phyloP scores from a whole-genome alignment of 1,139 yeast genomes.

The Sugiyamaella xylanicola region DNA sequence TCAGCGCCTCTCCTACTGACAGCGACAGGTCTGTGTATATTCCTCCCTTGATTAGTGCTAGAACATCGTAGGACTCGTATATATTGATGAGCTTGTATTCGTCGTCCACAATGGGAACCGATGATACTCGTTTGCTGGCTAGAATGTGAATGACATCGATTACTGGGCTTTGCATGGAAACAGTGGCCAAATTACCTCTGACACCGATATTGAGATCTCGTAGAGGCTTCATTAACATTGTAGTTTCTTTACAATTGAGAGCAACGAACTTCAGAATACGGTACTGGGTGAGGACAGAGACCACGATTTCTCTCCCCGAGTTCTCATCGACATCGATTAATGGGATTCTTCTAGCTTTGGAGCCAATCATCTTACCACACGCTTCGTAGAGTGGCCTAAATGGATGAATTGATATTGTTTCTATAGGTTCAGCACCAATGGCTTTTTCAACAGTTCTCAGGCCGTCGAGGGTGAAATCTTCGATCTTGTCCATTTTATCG shows the following conservation, averaged over 20 bases:
- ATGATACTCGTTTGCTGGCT: conserved; percentile 77
- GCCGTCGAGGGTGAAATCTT: conserved; percentile 82
- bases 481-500: conserved; percentile 86
- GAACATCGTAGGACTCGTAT: conserved; percentile 93
- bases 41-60: conserved; percentile 92
- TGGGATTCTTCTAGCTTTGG: conserved; percentile 92
- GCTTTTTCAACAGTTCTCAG: conserved; percentile 79
- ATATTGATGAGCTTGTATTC: conserved; percentile 76
- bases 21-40: conserved; percentile 87
- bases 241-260: conserved; percentile 91
- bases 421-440: conserved; percentile 86
- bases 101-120: conserved; percentile 91
- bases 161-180: conserved; percentile 90
- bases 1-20: conserved; percentile 93
- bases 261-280: conserved; percentile 95
- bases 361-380: conserved; percentile 85
- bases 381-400: conserved; percentile 90
- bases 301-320: conserved; percentile 91
- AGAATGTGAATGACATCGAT: conserved; percentile 87
- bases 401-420: conserved; percentile 88
- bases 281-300: conserved; percentile 92
- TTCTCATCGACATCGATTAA: conserved; percentile 92
- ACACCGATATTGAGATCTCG: conserved; percentile 68
- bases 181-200: conserved; percentile 64
- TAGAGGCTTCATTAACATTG: conserved; percentile 77